Conservation (phyloP, 176 grass and related monocot genomes). For the Thalia dealbata region DNA sequence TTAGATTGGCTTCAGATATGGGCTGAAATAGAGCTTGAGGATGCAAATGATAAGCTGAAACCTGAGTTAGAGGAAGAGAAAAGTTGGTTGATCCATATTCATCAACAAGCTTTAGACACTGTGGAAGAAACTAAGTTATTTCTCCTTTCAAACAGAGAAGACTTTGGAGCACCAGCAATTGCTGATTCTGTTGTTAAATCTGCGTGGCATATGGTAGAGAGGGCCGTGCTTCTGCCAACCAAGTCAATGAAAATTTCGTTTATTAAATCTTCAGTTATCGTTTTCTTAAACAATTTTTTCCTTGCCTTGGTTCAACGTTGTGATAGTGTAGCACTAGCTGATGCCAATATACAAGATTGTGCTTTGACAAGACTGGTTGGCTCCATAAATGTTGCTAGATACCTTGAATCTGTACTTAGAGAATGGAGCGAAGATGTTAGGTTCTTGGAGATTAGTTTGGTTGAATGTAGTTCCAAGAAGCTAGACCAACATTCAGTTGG, state of each 20-base stretch:
- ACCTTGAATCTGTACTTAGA: conserved; percentile 53
- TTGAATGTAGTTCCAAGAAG: conserved; percentile 6
- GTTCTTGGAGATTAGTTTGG: conserved; percentile 55
- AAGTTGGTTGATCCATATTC: conserved; percentile 41
- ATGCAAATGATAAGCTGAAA: conserved; percentile 53
- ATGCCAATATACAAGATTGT: conserved; percentile 40
- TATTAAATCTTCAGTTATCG: conserved; percentile 44
- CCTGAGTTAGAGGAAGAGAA: conserved; percentile 44
- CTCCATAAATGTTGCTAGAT: conserved; percentile 56
- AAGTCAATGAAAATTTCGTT: conserved; percentile 43
- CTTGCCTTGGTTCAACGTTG: conserved; percentile 41
- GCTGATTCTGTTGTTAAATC: conserved; percentile 69
- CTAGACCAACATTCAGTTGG: conserved; percentile 6
- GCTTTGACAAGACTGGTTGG: conserved; percentile 39
- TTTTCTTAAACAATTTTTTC: conserved; percentile 76
- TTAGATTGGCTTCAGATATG: conserved; percentile 85
- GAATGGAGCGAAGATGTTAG: conserved; percentile 70
- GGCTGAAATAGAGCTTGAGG: conserved; percentile 57
- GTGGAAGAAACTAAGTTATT: conserved; percentile 32
- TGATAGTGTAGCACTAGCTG: conserved; percentile 39
- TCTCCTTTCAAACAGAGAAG: conserved; percentile 71
- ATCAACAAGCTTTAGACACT: conserved; percentile 26
- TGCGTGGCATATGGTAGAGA: conserved; percentile 68
- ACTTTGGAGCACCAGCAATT: conserved; percentile 69
- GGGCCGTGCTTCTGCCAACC: conserved; percentile 44